phyloP scores from a whole-genome alignment of 2,329 filamentous ascomycete genomes.

The Emergomyces africanus region DNA sequence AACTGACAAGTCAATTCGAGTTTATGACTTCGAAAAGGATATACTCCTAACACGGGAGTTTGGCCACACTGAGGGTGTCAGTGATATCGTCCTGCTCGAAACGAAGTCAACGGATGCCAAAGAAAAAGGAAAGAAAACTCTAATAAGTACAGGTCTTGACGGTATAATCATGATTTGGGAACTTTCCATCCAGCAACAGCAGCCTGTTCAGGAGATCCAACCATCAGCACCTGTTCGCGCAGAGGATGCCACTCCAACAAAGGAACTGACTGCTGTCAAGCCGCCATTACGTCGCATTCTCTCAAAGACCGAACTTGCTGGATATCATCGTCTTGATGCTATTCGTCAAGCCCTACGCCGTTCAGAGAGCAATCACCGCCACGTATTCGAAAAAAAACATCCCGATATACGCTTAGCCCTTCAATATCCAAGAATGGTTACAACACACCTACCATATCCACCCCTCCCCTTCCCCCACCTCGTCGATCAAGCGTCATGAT shows the following conservation, averaged over 20 bases:
- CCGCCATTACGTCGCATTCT: slow-evolving; percentile 74
- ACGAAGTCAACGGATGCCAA: slow-evolving; percentile 17
- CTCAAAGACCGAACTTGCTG: slow-evolving; percentile 74
- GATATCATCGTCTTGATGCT: slow-evolving; percentile 49
- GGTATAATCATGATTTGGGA: slow-evolving; percentile 74
- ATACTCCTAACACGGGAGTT: slow-evolving; percentile 75
- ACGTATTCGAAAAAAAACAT: slow-evolving; percentile 42
- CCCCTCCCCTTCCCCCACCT: slow-evolving; percentile 16
- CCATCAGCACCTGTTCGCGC: slow-evolving; percentile 16
- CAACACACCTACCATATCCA: slow-evolving; percentile 20
- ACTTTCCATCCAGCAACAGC: slow-evolving; percentile 22
- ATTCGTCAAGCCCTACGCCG: slow-evolving; percentile 30
- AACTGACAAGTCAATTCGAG: slow-evolving; percentile 85
- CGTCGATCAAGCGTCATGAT: slow-evolving; percentile 19
- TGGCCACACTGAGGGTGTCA: slow-evolving; percentile 90
- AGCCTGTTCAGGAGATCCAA: slow-evolving; percentile 17
- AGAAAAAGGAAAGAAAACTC: slow-evolving; percentile 34
- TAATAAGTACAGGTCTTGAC: slow-evolving; percentile 66
- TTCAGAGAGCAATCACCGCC: slow-evolving; percentile 37
- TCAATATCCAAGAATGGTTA: slow-evolving; percentile 20
- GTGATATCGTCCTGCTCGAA: slow-evolving; percentile 62
- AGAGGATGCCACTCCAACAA: slow-evolving; percentile 30
- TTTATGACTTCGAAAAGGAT: slow-evolving; percentile 73
- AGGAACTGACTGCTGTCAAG: slow-evolving; percentile 43
- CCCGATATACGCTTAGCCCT: slow-evolving; percentile 37